These are phyloP conservation scores for Trichoderma asperelloides DNA, from an alignment of 495 filamentous ascomycete genomes.

Conservation along the genomic window DNA sequence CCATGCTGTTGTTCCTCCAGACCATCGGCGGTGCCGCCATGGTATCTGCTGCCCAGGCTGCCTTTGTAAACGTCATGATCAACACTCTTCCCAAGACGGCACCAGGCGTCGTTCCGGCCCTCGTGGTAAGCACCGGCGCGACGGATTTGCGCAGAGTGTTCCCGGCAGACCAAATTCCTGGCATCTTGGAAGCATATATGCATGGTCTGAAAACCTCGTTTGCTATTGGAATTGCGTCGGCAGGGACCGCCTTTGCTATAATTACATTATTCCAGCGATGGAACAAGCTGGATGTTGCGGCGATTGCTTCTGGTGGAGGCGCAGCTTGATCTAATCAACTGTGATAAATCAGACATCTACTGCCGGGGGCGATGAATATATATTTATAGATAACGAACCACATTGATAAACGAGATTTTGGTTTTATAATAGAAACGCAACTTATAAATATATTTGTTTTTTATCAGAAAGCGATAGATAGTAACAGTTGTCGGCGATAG, in stretches of 20 bases:
- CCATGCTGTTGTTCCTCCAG: slow-evolving; percentile 45
- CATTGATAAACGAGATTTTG: no score
- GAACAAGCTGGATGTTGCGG: no score
- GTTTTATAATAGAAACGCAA: no score
- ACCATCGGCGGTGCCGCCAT: slow-evolving; percentile 43
- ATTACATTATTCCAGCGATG: slow-evolving; percentile 13
- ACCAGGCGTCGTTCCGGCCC: slow-evolving; percentile 32
- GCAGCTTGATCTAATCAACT: no score
- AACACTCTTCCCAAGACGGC: slow-evolving; percentile 24
- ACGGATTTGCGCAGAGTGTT: slow-evolving; percentile 41
- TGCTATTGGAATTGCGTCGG: slow-evolving; percentile 28
- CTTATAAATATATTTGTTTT: no score
- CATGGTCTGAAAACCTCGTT: slow-evolving; percentile 41
- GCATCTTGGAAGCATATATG: slow-evolving; percentile 51
- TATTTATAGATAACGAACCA: no score
- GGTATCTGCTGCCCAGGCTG: slow-evolving; percentile 38
- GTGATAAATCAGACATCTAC: no score
- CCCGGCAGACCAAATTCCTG: slow-evolving; percentile 31
- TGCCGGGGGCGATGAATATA: no score
- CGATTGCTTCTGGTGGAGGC: no score
- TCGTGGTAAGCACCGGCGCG: slow-evolving; percentile 42
- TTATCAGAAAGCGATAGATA: no score
- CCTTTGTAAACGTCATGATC: slow-evolving; percentile 38
- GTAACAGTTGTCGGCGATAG: no score
- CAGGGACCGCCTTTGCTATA: slow-evolving; percentile 17